phyloP scores from a whole-genome alignment of 805 yeast species.

The Komagataella phaffii region DNA sequence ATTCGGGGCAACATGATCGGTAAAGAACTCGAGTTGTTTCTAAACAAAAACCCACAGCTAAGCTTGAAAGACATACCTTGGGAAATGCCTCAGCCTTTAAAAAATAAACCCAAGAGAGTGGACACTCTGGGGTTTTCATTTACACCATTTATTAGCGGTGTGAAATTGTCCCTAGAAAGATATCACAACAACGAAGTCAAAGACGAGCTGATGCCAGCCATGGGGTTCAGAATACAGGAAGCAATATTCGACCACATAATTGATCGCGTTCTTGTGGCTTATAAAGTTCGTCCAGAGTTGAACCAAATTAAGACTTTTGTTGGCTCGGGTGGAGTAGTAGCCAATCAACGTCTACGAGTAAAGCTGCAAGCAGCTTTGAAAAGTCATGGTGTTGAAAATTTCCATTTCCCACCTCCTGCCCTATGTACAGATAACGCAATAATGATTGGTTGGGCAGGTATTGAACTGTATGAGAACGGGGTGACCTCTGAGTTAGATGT shows the following conservation, averaged over 20 bases:
- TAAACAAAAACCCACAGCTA: constrained; percentile 17
- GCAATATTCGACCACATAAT: constrained; percentile 62
- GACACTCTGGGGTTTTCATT: constrained; percentile 52
- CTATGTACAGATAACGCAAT: constrained; percentile 92
- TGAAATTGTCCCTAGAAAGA: constrained; percentile 13
- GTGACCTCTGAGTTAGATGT: constrained; percentile 36
- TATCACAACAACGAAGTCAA: constrained; percentile 9
- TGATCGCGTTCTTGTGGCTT: constrained; percentile 42
- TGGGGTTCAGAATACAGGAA: constrained; percentile 50
- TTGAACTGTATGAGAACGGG: constrained; percentile 57
- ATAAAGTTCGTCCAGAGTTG: constrained; percentile 26
- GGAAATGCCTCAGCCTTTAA: constrained; percentile 31
- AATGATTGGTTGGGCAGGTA: constrained; percentile 98
- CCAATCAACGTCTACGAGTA: constrained; percentile 45
- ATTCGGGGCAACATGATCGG: constrained; percentile 78
- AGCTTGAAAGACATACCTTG: constrained; percentile 8
- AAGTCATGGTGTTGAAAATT: constrained; percentile 19
- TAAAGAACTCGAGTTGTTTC: constrained; percentile 56
- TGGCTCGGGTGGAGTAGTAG: constrained; percentile 91
- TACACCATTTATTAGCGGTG: constrained; percentile 42
- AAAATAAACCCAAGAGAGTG: constrained; percentile 30
- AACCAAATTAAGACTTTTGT: constrained; percentile 41
- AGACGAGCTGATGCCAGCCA: constrained; percentile 21
- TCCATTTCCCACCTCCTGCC: constrained; percentile 54
- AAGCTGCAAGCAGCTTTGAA: constrained; percentile 24